Evolutionary conservation across 2,329 filamentous ascomycete species (phyloP), one percentile per base, ranked within the genome.

Genomic region (Zasmidium citrigriseum): DNA sequence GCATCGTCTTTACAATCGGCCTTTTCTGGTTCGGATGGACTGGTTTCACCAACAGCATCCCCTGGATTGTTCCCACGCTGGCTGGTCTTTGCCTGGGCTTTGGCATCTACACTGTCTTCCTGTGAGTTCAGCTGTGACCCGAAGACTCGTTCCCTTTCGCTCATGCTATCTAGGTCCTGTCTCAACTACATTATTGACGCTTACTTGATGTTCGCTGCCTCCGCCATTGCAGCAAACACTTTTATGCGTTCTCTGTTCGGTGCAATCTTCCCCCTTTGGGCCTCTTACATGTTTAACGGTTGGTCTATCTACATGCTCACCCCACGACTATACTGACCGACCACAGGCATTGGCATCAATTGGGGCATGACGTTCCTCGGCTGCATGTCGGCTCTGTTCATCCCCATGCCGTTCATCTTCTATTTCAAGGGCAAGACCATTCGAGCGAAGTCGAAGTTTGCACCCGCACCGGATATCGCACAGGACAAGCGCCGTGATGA

Each of bases 101-200:
- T 60, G 83, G 83, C 11, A 78, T 86, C 38, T 75, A 85, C 64
- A 75, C 77, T 25, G 84, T 86, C 59, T 86, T 86, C 72, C 75
- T 86, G 11, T 80, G n/a, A n/a, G n/a, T n/a, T n/a, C n/a, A n/a
- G n/a, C n/a, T n/a, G n/a, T n/a, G n/a, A n/a, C n/a, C n/a, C n/a
- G n/a, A n/a, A n/a, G n/a, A n/a, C n/a, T n/a, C n/a, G n/a, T n/a
- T n/a, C n/a, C n/a, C n/a, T n/a, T n/a, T n/a, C n/a, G n/a, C n/a
- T n/a, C n/a, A n/a, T n/a, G n/a, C n/a, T n/a, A n/a, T n/a, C n/a
- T n/a, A n/a, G n/a, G n/a, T n/a, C 81, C 52, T 71, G 79, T 14
- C 77, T 86, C 59, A 86, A 86, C 65, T 86, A 86, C 65, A 73
- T 86, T 16, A 82, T 86, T 51, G 83, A 86, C 63, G 79, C 82